These are phyloP conservation scores for Vigna mungo DNA, from an alignment of 306 rosid genomes.

Conservation along the genomic window DNA sequence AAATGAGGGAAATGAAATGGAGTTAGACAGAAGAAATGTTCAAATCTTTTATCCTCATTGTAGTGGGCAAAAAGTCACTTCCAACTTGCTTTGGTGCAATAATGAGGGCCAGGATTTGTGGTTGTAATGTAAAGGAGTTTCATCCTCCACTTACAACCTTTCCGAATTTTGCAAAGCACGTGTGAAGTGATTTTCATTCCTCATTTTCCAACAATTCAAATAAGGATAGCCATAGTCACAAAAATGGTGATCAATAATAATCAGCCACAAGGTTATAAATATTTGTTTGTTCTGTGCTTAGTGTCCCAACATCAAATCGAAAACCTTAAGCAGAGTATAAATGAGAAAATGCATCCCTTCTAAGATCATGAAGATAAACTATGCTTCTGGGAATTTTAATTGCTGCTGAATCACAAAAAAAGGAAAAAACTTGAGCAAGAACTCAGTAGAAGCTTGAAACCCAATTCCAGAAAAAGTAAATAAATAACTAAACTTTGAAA, in stretches of 20 bases:
- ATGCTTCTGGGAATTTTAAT: neutral
- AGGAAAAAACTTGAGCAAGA: neutral
- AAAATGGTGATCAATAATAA: constrained; percentile 6
- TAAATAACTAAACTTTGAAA: neutral
- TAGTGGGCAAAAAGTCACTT: constrained; percentile 27
- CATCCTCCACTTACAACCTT: neutral
- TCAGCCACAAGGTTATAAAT: neutral
- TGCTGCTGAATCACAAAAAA: constrained; percentile 10
- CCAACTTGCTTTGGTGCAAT: constrained; percentile 33
- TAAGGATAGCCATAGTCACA: neutral
- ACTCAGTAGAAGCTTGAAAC: constrained; percentile 8
- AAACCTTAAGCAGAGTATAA: neutral
- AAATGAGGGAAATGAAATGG: too few species aligned
- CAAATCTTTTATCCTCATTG: neutral
- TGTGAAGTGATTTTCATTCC: constrained; percentile 37
- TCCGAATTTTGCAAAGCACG: constrained; percentile 20
- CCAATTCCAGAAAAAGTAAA: constrained; percentile 8
- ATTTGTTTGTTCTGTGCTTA: neutral
- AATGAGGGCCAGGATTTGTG: neutral
- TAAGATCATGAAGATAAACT: constrained; percentile 1
- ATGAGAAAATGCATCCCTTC: neutral
- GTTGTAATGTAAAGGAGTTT: constrained; percentile 1
- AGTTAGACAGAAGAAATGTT: neutral
- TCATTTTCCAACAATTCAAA: constrained; percentile 25
- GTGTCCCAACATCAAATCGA: neutral